These are phyloP conservation scores for Pyrenophora graminea DNA, from an alignment of 2,329 filamentous ascomycete species.

Conservation along the genomic window DNA sequence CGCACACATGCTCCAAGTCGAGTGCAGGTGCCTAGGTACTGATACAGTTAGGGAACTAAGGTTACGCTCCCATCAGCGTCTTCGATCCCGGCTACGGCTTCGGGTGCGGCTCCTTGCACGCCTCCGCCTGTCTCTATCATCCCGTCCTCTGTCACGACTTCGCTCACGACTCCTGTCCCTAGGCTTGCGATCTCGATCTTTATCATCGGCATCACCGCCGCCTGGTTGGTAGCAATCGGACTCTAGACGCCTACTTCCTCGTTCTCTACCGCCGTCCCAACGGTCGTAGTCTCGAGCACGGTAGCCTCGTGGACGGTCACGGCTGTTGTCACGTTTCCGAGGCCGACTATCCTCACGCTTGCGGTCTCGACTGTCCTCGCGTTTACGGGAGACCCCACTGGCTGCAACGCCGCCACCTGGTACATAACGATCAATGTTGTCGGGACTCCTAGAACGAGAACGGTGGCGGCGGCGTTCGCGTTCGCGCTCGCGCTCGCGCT, in stretches of 20 bases:
- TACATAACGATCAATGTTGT: conserved; percentile 46
- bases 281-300: conserved; percentile 50
- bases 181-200: conserved; percentile 35
- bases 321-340: conserved; percentile 46
- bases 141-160: conserved; percentile 13
- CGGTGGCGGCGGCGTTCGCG: conserved; percentile 26
- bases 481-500: conserved; percentile 25
- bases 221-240: conserved; percentile 41
- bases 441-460: conserved; percentile 39
- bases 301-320: conserved; percentile 44
- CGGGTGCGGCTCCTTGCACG: conserved; percentile 22
- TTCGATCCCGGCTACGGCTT: conserved; percentile 24
- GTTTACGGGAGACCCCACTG: conserved; percentile 28
- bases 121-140: conserved; percentile 23
- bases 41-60: too few species aligned
- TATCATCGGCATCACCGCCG: conserved; percentile 18
- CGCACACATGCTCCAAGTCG: too few species aligned
- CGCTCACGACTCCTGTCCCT: conserved; percentile 15
- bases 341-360: conserved; percentile 42
- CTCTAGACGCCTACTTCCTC: conserved; percentile 32
- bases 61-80: conserved; percentile 11
- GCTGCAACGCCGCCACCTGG: conserved; percentile 29
- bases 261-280: conserved; percentile 32
- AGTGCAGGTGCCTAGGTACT: too few species aligned
- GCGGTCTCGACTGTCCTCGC: conserved; percentile 21